A percentile compares a stretch with the other conserved stretches of the same genome.
These are phyloP conservation scores for Zasmidium angulare DNA, from an alignment of 2,329 filamentous ascomycete species.

Conservation along the genomic window DNA sequence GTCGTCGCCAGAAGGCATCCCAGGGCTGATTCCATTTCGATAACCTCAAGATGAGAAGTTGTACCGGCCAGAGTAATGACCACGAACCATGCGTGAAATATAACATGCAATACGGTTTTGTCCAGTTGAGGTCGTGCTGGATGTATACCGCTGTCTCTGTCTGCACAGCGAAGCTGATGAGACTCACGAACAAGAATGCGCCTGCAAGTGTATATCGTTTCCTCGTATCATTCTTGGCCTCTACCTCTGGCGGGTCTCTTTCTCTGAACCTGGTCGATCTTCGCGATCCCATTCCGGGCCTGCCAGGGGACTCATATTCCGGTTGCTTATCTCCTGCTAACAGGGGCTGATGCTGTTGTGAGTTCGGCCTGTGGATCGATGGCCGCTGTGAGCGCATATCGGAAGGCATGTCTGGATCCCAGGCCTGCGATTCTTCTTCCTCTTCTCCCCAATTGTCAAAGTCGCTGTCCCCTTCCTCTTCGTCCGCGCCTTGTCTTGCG, in stretches of 20 bases:
- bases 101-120: conserved; percentile 99
- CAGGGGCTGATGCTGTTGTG: conserved; percentile 50
- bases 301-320: conserved; percentile 40
- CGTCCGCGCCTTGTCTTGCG: conserved; percentile 13
- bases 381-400: conserved; percentile 40
- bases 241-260: conserved; percentile 67
- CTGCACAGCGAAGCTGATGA: conserved; percentile 88
- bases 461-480: conserved; percentile 36
- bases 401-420: conserved; percentile 48
- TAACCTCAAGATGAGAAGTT: conserved; percentile 75
- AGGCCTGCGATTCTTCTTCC: conserved; percentile 25
- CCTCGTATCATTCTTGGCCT: conserved; percentile 62
- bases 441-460: conserved; percentile 48
- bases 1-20: conserved; percentile 79
- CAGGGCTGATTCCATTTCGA: conserved; percentile 78
- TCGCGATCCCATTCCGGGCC: conserved; percentile 48
- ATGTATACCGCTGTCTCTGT: conserved; percentile 96
- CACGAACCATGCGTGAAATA: conserved; percentile 95
- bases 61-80: conserved; percentile 82
- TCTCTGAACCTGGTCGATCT: conserved; percentile 69
- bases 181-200: conserved; percentile 76
- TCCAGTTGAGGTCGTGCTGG: conserved; percentile 86
- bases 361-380: conserved; percentile 9
- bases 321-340: conserved; percentile 46
- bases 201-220: conserved; percentile 85